phyloP scores from a whole-genome alignment of 129 eudicot species.

The Logfia minima region DNA sequence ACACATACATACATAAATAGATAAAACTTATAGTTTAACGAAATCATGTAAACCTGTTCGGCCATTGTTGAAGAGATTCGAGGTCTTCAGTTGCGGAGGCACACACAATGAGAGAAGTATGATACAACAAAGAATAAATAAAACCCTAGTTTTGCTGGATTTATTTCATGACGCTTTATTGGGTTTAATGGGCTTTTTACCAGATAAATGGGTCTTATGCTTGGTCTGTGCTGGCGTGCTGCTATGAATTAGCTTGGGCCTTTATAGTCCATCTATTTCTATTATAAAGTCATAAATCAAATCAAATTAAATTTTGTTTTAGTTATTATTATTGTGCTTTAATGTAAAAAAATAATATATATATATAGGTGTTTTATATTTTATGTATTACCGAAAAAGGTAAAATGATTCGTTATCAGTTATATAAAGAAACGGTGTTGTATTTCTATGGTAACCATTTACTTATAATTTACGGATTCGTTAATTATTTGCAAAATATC shows the following conservation, averaged over 20 bases:
- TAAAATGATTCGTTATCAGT: too few species aligned
- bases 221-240: background rate
- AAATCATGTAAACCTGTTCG: conserved; percentile 25
- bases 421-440: too few species aligned
- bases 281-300: too few species aligned
- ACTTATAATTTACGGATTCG: too few species aligned
- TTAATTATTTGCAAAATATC: too few species aligned
- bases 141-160: background rate
- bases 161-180: background rate
- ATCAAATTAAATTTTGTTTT: too few species aligned
- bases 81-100: conserved; percentile 3
- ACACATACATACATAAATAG: background rate
- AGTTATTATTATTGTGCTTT: too few species aligned
- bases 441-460: too few species aligned
- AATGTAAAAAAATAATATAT: too few species aligned
- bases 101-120: background rate
- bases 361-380: too few species aligned
- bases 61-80: conserved; percentile 32
- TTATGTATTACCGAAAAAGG: too few species aligned
- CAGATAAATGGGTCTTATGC: background rate
- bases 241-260: background rate
- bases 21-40: background rate
- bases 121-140: background rate
- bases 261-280: too few species aligned
- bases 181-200: background rate